Evolutionary conservation across 2,329 filamentous ascomycete genomes (phyloP), one percentile per base, ranked within the genome.

Genomic region (Neonectria hederae): DNA sequence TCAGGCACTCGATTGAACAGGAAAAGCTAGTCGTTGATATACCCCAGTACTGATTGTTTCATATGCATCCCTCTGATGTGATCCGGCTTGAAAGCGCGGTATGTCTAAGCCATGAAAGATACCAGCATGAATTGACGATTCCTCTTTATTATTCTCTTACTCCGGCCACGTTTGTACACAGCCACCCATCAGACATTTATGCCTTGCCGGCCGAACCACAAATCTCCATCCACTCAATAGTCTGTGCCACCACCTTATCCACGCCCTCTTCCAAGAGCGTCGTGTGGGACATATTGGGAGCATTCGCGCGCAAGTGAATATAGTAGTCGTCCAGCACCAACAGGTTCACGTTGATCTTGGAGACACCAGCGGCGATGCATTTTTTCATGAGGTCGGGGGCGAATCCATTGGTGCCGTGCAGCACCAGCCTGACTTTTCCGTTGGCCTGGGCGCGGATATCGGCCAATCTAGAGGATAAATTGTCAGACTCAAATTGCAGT

Each of bases 271-370:
- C 45, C 7, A 28, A 17, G 9, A 48, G 45, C 5, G 14, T 28
- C 1, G 45, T 28, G 9, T 48, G 45, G 4, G 24, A 48, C 4
- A 28, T 11, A 48, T 28, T 14, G n/a, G 45, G 8, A 2, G 8
- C 45, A 4, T 48, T 24, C 0, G 45, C 24, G 1, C 45, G 22
- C 45, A 48, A 48, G 14, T 48, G 45, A 5, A 28, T 9, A 62
- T 30, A 5, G 52, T 68, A 68, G 26, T 66, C 66, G 28, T 84
- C 81, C 24, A 84, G 76, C 43, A 86, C 80, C 45, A 83, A 70
- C 74, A 83, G 84, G 69, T 89, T 88, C 6, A 88, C 84, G 67
- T 89, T 89, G 66, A 87, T 78, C 76, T 87, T 87, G 42, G 82
- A 78, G 28, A 83, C 81, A 0, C 86, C 85, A 7, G 78, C 78